phyloP scores from a whole-genome alignment of 2,329 filamentous ascomycete species.

The Myriosclerotinia scirpicola region DNA sequence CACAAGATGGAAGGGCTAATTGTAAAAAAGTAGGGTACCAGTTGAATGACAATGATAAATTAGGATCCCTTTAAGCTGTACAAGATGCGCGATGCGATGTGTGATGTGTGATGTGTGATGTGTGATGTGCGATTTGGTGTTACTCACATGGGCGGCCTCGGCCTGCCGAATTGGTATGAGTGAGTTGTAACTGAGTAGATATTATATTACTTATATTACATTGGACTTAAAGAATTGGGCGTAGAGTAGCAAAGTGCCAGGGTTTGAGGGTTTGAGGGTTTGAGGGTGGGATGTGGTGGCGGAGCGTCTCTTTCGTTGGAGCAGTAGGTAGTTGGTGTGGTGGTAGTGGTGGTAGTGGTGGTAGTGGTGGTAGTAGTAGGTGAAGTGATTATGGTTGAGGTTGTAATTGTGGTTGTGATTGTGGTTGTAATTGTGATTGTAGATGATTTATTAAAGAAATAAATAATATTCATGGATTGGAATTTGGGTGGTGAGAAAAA shows the following conservation, averaged over 20 bases:
- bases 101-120: constrained; percentile 20
- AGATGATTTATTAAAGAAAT: too few relatives aligned
- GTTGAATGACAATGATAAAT: constrained; percentile 11
- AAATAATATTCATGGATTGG: too few relatives aligned
- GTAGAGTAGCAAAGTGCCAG: neutral
- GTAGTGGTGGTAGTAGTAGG: too few relatives aligned
- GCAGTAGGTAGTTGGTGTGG: neutral
- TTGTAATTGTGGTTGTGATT: neutral
- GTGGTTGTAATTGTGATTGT: too few relatives aligned
- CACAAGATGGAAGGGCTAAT: neutral
- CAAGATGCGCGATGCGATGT: constrained; percentile 23
- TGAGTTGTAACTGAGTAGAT: constrained; percentile 6
- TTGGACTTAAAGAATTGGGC: neutral
- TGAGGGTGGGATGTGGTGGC: constrained; percentile 7
- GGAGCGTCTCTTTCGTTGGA: neutral
- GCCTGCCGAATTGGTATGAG: constrained; percentile 11
- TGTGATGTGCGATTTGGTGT: constrained; percentile 21
- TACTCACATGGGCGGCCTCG: constrained; percentile 20
- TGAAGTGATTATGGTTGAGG: neutral
- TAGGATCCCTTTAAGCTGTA: constrained; percentile 13
- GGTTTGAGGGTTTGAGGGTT: neutral
- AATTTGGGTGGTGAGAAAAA: too few relatives aligned
- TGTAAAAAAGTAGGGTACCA: constrained; percentile 5
- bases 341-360: too few relatives aligned
- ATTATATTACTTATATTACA: neutral